These are phyloP conservation scores for Balamuthia mandrillaris DNA, from an alignment of 208 protist species.

Conservation along the genomic window DNA sequence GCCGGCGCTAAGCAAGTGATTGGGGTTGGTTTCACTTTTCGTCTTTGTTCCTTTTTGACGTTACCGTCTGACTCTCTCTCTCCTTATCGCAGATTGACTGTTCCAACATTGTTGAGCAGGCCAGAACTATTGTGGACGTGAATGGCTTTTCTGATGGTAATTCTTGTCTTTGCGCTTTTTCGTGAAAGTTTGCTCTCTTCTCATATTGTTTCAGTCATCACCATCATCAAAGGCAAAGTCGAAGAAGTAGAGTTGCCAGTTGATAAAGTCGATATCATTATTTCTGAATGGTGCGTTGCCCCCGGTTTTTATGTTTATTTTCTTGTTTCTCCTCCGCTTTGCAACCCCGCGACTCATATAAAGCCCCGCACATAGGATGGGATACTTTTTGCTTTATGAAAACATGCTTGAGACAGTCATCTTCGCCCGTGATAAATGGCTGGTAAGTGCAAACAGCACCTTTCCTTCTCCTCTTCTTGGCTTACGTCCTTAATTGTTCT, in stretches of 20 bases:
- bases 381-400: constrained; percentile 95
- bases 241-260: constrained; percentile 82
- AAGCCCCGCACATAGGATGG: constrained; percentile 66
- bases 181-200: not conserved
- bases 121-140: constrained; percentile 76
- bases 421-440: constrained; percentile 83
- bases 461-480: not conserved
- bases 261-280: constrained; percentile 85
- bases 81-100: constrained; percentile 74
- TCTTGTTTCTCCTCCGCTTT: not conserved
- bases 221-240: constrained; percentile 78
- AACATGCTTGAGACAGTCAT: constrained; percentile 93
- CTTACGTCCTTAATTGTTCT: not conserved
- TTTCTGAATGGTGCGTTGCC: constrained; percentile 91
- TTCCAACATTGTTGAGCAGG: constrained; percentile 81
- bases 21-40: constrained; percentile 73
- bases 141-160: constrained; percentile 76
- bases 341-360: no score
- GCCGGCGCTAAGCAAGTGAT: constrained; percentile 90
- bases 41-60: not conserved
- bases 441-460: no score
- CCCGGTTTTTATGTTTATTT: not conserved
- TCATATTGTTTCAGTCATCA: constrained; percentile 50
- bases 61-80: not conserved
- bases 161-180: not conserved